phyloP scores from a whole-genome alignment of 148 eudicot genomes.

The Cornus suecica region DNA sequence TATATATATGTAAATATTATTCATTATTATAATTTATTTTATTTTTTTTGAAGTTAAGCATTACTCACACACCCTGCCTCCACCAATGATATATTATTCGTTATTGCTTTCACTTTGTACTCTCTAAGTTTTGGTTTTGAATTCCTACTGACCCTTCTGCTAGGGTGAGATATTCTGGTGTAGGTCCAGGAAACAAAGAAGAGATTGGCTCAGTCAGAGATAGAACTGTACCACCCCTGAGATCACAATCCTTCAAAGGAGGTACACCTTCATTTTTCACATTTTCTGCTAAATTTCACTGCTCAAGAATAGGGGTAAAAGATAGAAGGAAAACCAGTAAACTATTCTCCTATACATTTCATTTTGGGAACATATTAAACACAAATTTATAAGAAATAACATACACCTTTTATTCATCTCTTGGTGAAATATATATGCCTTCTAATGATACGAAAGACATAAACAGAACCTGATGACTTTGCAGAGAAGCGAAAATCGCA shows the following conservation, averaged over 20 bases:
- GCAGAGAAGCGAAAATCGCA: conserved; percentile 45
- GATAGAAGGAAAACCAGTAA: background rate
- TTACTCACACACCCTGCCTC: too few relatives aligned
- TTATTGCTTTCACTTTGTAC: background rate
- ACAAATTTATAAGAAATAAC: too few relatives aligned
- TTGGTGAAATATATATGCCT: too few relatives aligned
- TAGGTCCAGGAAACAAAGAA: conserved; percentile 17
- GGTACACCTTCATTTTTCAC: conserved; percentile 7
- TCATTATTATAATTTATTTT: too few relatives aligned
- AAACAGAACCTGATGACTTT: background rate
- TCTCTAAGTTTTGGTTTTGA: background rate
- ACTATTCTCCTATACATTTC: too few relatives aligned
- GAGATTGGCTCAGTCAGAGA: conserved; percentile 17
- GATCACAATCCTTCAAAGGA: conserved; percentile 25
- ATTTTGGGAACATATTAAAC: background rate
- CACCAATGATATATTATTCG: too few relatives aligned
- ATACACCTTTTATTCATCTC: too few relatives aligned
- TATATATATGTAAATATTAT: too few relatives aligned
- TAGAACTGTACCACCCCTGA: conserved; percentile 23
- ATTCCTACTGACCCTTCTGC: conserved; percentile 5
- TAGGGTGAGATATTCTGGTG: conserved; percentile 29
- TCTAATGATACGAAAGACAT: background rate
- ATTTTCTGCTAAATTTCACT: background rate
- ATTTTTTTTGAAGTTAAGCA: too few relatives aligned
- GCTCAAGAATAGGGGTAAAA: background rate